Base-by-base conservation (phyloP, 805 yeast species). In the Zygosaccharomyces kombuchaensis region DNA sequence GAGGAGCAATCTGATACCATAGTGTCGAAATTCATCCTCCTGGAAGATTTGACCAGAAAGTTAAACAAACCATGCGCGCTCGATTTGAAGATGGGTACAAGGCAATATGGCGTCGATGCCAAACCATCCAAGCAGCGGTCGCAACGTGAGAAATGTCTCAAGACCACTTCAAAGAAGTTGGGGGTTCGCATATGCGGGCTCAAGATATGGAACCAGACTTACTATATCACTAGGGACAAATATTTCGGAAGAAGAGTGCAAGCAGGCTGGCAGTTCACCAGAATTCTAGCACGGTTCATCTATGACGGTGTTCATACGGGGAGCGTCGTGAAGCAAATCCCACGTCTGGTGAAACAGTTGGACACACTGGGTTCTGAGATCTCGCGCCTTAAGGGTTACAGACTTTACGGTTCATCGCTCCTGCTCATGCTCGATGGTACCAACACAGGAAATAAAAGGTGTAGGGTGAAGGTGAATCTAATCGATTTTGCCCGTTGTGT, bases 71-170 rank as follows among this genome's bases (percentile, higher is more conserved):
- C 99, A 0, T 90, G 96, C 62, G 98, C 91, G 0, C 69, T 93
- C 40, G 99, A 93, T 67, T 72, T 93, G 56, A 93, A 93, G 62
- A 93, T 93, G 98, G 99, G 99, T 0, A 91, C 99, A 0, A 75
- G 99, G 47, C 99, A 93, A 66, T 93, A 93, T 59, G 99, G 99
- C 8, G 84, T 91, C n/a, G 96, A 89, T 52, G 97, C 98, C 0
- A 73, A 75, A 5, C 63, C 68, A 10, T 68, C 80, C 40, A 93
- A 93, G 66, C 84, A 81, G 59, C 62, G 69, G 39, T 87, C 96
- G 0, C 99, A 93, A 68, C 69, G 87, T 27, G 73, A 73, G 44
- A 93, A 93, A 66, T 93, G 99, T 65, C 69, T 75, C 2, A 67
- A 72, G 45, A 91, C 98, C 0, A 91, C 98, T 0, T 82, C 93